Evolutionary conservation across 768 basidiomycete genomes (phyloP).

Genomic region (Rhodocollybia butyracea): DNA sequence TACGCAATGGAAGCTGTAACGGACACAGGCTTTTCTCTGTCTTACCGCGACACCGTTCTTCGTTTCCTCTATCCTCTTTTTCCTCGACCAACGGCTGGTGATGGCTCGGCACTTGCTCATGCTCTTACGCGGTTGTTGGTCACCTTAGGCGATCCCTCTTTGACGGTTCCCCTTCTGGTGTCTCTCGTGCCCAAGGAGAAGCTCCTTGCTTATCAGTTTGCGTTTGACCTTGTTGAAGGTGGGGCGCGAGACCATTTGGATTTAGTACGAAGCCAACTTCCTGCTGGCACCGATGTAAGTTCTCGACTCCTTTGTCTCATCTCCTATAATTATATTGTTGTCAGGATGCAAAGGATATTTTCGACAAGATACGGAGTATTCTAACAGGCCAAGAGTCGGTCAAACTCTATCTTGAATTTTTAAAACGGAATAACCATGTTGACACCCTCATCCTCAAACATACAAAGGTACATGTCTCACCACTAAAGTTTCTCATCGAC

Average conservation of each 20-base stretch:
- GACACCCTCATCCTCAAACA: constrained; percentile 90
- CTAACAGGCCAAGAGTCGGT: constrained; percentile 90
- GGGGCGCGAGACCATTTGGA: constrained; percentile 92
- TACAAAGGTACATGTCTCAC: constrained; percentile 62
- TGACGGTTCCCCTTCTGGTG: constrained; percentile 71
- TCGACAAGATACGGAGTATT: constrained; percentile 77
- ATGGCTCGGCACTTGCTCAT: constrained; percentile 72
- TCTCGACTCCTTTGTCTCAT: not conserved
- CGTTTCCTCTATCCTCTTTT: constrained; percentile 84
- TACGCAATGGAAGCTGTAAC: constrained; percentile 93
- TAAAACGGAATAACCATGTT: constrained; percentile 90
- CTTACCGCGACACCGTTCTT: constrained; percentile 79
- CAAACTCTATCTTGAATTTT: constrained; percentile 91
- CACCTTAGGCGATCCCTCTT: constrained; percentile 76
- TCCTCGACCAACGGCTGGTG: constrained; percentile 67
- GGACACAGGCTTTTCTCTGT: constrained; percentile 84
- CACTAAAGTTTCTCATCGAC: not conserved
- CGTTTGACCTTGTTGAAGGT: constrained; percentile 93
- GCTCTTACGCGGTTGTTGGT: constrained; percentile 87
- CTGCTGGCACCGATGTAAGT: constrained; percentile 62
- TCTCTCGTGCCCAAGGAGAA: constrained; percentile 70
- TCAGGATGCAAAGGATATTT: constrained; percentile 59
- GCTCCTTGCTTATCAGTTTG: constrained; percentile 89
- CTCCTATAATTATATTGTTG: constrained; percentile 12
- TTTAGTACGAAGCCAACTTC: constrained; percentile 64